Percentiles rank a stretch among this genome's conserved stretches.
Conservation (phyloP, 1,284 basidiomycete species). For the Ustilago lituana region DNA sequence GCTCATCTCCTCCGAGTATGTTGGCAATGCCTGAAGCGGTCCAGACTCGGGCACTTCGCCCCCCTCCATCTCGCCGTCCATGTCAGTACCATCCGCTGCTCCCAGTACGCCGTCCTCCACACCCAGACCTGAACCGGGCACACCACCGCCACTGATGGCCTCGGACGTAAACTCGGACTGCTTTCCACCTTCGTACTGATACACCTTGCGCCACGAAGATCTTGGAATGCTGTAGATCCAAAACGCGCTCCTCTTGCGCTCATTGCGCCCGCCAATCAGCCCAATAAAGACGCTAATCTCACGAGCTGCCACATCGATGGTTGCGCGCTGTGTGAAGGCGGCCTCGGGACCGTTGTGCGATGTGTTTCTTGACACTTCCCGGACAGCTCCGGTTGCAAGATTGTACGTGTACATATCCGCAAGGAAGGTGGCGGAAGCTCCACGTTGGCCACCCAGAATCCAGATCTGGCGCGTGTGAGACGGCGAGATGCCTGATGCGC, state of each 20-base stretch:
- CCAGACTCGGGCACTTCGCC: conserved; percentile 49
- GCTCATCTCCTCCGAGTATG: conserved; percentile 41
- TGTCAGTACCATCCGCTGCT: conserved; percentile 11
- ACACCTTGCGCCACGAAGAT: conserved; percentile 52
- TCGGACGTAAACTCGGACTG: conserved; percentile 40
- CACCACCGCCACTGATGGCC: conserved; percentile 3
- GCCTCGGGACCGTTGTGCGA: conserved; percentile 60
- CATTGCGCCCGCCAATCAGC: conserved; percentile 47
- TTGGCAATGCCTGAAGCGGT: conserved; percentile 40
- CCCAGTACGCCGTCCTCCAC: conserved; percentile 13
- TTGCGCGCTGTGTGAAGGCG: conserved; percentile 65
- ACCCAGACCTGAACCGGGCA: conserved; percentile 11
- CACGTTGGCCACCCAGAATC: conserved; percentile 65
- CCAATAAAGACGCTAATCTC: conserved; percentile 66
- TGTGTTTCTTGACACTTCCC: conserved; percentile 48
- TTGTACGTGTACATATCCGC: conserved; percentile 66
- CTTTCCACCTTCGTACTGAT: conserved; percentile 46
- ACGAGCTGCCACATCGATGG: conserved; percentile 55
- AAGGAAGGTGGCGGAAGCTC: conserved; percentile 58
- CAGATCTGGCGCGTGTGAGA: conserved; percentile 59
- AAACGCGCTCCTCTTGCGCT: conserved; percentile 51
- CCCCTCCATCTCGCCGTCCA: conserved; percentile 40
- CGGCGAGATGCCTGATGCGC: conserved; percentile 36
- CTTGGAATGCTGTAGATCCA: conserved; percentile 60
- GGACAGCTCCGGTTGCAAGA: conserved; percentile 49